phyloP scores from a whole-genome alignment of 1,284 basidiomycete species.

The Porphyrellus sp. region DNA sequence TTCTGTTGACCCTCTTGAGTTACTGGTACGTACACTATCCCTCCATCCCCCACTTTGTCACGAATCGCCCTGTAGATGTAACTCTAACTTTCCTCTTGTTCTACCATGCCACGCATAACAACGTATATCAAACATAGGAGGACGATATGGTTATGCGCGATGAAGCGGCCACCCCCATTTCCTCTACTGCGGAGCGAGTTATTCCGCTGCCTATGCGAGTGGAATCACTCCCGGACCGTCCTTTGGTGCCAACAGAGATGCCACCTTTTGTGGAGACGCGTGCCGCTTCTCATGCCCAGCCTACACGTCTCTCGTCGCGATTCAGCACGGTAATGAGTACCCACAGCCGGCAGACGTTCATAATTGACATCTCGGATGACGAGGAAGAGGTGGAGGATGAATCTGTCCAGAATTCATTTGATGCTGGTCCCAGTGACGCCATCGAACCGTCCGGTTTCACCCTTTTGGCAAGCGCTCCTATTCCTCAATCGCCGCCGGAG shows the following conservation, averaged over 20 bases:
- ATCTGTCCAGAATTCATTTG: slow-evolving; percentile 17
- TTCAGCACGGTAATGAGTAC: slow-evolving; percentile 27
- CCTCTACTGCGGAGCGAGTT: neutral
- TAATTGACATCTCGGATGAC: slow-evolving; percentile 34
- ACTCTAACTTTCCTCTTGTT: slow-evolving; percentile 31
- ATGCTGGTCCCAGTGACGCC: neutral
- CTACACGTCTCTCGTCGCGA: slow-evolving; percentile 17
- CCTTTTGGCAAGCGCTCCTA: neutral
- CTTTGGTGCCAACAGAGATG: neutral
- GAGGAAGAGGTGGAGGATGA: slow-evolving; percentile 34
- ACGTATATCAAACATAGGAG: slow-evolving; percentile 18
- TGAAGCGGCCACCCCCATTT: slow-evolving; percentile 1
- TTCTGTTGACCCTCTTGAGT: slow-evolving; percentile 17
- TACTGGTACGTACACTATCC: slow-evolving; percentile 22
- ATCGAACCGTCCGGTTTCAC: slow-evolving; percentile 5
- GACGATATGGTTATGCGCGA: slow-evolving; percentile 8
- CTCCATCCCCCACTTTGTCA: slow-evolving; percentile 27
- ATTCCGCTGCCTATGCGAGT: neutral
- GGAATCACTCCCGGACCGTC: slow-evolving; percentile 3
- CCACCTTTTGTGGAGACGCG: slow-evolving; percentile 10
- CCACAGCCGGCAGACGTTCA: slow-evolving; percentile 26
- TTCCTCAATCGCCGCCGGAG: slow-evolving; percentile 1
- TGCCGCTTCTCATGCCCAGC: slow-evolving; percentile 6
- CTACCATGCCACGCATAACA: slow-evolving; percentile 9
- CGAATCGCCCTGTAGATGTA: slow-evolving; percentile 30